Evolutionary conservation across 1,284 basidiomycete species (phyloP).

Genomic region (Cryptococcus floricola): DNA sequence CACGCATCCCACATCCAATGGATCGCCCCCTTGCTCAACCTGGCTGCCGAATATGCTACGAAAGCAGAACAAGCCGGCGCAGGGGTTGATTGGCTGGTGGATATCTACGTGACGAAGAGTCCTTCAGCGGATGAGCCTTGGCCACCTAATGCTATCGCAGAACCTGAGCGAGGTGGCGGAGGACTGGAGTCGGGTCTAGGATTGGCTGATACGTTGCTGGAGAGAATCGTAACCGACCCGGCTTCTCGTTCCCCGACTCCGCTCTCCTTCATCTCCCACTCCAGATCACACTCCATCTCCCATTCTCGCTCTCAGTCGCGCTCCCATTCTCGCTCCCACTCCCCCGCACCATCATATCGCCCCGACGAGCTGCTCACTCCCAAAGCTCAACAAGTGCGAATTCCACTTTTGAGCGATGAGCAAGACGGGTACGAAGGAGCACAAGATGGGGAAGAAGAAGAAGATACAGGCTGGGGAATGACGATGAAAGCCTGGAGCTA

Average conservation of each 20-base stretch:
- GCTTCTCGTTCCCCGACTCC: too few species aligned
- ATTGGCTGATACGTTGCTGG: too few species aligned
- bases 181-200: too few species aligned
- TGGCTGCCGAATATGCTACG: slow-evolving; percentile 7
- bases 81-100: slow-evolving; percentile 8
- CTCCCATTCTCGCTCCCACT: too few species aligned
- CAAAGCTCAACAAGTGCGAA: too few species aligned
- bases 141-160: slow-evolving; percentile 3
- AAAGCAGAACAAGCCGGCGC: neutral
- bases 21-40: slow-evolving; percentile 21
- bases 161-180: neutral
- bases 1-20: slow-evolving; percentile 22
- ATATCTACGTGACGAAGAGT: slow-evolving; percentile 28
- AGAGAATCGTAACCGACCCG: too few species aligned
- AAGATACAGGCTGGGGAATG: slow-evolving; percentile 6
- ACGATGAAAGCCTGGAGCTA: slow-evolving; percentile 6
- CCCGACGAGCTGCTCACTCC: too few species aligned
- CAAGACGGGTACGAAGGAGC: neutral
- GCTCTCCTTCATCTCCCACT: too few species aligned
- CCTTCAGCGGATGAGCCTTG: slow-evolving; percentile 20
- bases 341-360: too few species aligned
- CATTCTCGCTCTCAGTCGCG: too few species aligned
- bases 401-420: too few species aligned
- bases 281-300: too few species aligned
- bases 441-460: neutral